Evolutionary conservation across 2,329 filamentous ascomycete species (phyloP).

Genomic region (Trichoderma endophyticum): DNA sequence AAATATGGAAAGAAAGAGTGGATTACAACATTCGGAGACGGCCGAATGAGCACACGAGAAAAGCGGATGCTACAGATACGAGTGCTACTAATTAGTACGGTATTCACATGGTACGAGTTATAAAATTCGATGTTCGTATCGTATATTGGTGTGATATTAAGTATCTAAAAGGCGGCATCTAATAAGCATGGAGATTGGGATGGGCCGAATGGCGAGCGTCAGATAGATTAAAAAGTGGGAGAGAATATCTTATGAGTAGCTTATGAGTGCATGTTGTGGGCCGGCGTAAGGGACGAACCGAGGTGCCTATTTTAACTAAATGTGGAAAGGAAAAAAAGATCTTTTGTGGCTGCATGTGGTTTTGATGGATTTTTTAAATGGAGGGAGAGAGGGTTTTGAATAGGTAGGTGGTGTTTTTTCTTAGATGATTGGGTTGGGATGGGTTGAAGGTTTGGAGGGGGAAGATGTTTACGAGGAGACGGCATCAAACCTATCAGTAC

Average conservation of each 20-base stretch:
- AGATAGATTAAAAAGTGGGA: slow-evolving; percentile 10
- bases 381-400: background rate
- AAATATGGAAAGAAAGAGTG: background rate
- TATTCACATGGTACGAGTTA: background rate
- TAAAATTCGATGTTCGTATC: background rate
- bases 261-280: background rate
- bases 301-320: background rate
- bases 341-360: background rate
- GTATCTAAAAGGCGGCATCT: background rate
- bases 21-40: background rate
- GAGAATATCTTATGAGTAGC: background rate
- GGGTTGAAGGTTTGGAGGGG: background rate
- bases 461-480: background rate
- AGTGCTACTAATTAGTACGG: background rate
- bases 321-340: background rate
- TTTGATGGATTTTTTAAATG: background rate
- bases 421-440: background rate
- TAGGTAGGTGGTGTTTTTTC: background rate
- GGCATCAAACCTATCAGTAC: too few species aligned
- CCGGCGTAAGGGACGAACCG: background rate
- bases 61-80: background rate
- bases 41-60: background rate
- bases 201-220: slow-evolving; percentile 3
- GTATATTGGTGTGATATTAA: background rate
- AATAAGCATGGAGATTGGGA: background rate